Percentiles rank a stretch among this genome's conserved stretches.
phyloP scores from a whole-genome alignment of 306 rosid genomes.

The Corylus avellana region DNA sequence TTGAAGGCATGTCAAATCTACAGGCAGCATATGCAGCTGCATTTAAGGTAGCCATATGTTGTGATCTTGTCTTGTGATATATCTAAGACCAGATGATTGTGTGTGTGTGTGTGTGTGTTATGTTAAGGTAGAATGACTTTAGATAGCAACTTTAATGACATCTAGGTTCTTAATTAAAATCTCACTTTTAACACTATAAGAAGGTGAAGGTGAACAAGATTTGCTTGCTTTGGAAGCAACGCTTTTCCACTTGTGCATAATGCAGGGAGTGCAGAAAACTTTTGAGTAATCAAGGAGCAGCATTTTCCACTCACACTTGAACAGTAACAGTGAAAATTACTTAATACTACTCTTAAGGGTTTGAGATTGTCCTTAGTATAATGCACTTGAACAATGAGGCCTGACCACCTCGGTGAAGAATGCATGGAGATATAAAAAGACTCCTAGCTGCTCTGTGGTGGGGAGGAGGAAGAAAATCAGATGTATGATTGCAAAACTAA shows the following conservation, averaged over 20 bases:
- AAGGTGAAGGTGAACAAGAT: neutral
- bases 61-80: neutral
- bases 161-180: neutral
- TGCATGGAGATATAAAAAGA: neutral
- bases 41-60: slow-evolving; percentile 65
- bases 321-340: slow-evolving; percentile 5
- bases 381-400: neutral
- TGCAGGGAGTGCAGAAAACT: neutral
- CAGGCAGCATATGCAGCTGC: slow-evolving; percentile 99
- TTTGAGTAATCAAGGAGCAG: neutral
- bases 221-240: neutral
- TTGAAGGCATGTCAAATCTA: slow-evolving; percentile 98
- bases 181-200: neutral
- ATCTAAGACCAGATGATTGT: neutral
- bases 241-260: neutral
- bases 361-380: neutral
- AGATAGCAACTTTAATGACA: neutral
- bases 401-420: neutral
- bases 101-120: neutral
- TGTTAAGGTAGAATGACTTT: neutral
- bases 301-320: neutral
- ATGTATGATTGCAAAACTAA: neutral
- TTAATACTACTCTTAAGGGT: neutral
- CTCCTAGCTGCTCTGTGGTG: neutral
- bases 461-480: neutral